A percentile compares a stretch with the other conserved stretches of the same genome.
Conservation (phyloP, 192 early-diverging fungal genomes). For the Coemansia sp. region DNA sequence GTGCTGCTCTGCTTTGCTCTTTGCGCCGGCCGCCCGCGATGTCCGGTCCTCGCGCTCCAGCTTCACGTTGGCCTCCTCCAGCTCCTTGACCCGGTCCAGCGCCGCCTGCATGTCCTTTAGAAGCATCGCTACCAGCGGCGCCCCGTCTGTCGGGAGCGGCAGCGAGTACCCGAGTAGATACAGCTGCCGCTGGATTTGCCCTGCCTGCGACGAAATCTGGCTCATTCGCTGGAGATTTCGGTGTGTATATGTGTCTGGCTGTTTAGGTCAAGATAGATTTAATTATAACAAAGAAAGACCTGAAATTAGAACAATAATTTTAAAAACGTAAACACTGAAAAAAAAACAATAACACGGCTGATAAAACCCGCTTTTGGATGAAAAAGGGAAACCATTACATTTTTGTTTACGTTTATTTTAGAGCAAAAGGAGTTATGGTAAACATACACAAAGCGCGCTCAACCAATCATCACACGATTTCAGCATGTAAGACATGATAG, state of each 20-base stretch:
- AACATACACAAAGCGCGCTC: too few relatives aligned
- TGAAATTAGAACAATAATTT: neutral
- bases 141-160: conserved; percentile 30
- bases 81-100: conserved; percentile 48
- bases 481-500: too few relatives aligned
- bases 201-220: conserved; percentile 20
- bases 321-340: neutral
- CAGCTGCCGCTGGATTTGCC: conserved; percentile 49
- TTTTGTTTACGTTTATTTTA: too few relatives aligned
- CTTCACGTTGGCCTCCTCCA: conserved; percentile 18
- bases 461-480: too few relatives aligned
- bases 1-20: conserved; percentile 23
- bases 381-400: too few relatives aligned
- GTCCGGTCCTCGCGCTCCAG: conserved; percentile 48
- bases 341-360: neutral
- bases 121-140: conserved; percentile 27
- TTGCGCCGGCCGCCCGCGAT: conserved; percentile 14
- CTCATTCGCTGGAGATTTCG: conserved; percentile 12
- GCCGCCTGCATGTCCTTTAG: conserved; percentile 48
- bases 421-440: too few relatives aligned
- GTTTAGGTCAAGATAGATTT: neutral
- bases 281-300: neutral
- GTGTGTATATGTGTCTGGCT: neutral
- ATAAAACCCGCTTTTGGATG: too few relatives aligned
- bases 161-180: conserved; percentile 50